phyloP scores from a whole-genome alignment of 805 yeast species.

The Candida caryicola region DNA sequence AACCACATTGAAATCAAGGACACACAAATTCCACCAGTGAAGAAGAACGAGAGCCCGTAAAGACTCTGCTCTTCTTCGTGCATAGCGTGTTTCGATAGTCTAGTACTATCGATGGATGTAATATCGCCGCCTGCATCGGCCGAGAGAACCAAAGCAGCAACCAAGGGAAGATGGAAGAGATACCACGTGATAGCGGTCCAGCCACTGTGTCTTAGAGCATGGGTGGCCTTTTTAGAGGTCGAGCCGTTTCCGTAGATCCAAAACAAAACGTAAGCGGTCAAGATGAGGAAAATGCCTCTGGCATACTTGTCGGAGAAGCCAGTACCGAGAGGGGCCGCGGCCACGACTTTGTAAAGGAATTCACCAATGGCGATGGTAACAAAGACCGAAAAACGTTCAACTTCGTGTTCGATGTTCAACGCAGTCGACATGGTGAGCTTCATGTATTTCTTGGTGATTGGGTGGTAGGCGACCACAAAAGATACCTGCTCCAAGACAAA shows the following conservation, averaged over 20 bases:
- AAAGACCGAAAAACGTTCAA: slow-evolving; percentile 57
- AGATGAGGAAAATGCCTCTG: slow-evolving; percentile 47
- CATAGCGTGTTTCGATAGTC: slow-evolving; percentile 8
- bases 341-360: slow-evolving; percentile 52
- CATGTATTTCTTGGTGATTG: slow-evolving; percentile 43
- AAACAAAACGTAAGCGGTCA: slow-evolving; percentile 47
- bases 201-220: slow-evolving; percentile 51
- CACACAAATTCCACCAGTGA: slow-evolving; percentile 52
- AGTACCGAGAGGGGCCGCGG: slow-evolving; percentile 43
- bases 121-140: slow-evolving; percentile 61
- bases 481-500: slow-evolving; percentile 40
- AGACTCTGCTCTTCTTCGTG: slow-evolving; percentile 28
- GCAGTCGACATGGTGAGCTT: slow-evolving; percentile 53
- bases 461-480: slow-evolving; percentile 44
- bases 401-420: slow-evolving; percentile 63
- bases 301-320: slow-evolving; percentile 45
- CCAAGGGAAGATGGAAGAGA: slow-evolving; percentile 48
- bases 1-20: slow-evolving; percentile 37
- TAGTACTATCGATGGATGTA: slow-evolving; percentile 25
- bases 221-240: slow-evolving; percentile 46
- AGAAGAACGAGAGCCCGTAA: slow-evolving; percentile 46
- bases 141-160: slow-evolving; percentile 50
- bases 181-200: slow-evolving; percentile 46
- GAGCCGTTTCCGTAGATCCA: slow-evolving; percentile 58
- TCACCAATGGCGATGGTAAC: slow-evolving; percentile 66